Evolutionary conservation across 768 basidiomycete genomes (phyloP), one percentile per base, ranked within the genome.

Genomic region (Inosperma sp.): DNA sequence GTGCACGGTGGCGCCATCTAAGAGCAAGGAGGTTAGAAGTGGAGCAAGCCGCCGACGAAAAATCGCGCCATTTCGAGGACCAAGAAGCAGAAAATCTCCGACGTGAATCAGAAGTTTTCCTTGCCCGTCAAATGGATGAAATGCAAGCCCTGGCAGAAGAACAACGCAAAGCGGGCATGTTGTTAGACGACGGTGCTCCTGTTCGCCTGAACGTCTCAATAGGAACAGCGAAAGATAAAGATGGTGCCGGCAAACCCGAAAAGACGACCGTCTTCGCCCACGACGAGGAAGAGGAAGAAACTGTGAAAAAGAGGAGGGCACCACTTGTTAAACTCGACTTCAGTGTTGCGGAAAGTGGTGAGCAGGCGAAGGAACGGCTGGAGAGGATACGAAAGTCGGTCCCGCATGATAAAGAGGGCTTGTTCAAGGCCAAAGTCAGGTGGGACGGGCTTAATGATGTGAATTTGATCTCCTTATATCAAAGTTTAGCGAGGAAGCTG

Each of bases 391-490:
- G 76, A 51, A 71, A 72, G 16, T 81, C 80, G 17, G 83, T 95
- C 2, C 90, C 93, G 1, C 75, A 73, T 26, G 88, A 93, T 61
- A 85, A 79, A 59, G 88, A 92, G 55, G 75, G 77, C 3, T 59
- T 93, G 41, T 91, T 89, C 75, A 89, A 86, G 68, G 76, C 81
- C 1, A 89, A 88, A 68, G 86, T 96, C 49, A 78, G 92, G 49
- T 96, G 93, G 93, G 90, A 93, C 62, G 93, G 88, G 34, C 69
- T 96, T 47, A 83, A 81, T 35, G 91, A 94, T 68, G 93, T 93
- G 61, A 64, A 88, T 52, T 39, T 30, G 10, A 49, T 48, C 25
- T 48, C 26, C 4, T 45, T 16, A 30, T 22, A 17, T 13, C 33
- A 25, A 3, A 19, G 7, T 27, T 47, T 10, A 37, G 9, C 36